These are phyloP conservation scores for Penicillium crustosum DNA, from an alignment of 2,329 filamentous ascomycete species.

Conservation along the genomic window DNA sequence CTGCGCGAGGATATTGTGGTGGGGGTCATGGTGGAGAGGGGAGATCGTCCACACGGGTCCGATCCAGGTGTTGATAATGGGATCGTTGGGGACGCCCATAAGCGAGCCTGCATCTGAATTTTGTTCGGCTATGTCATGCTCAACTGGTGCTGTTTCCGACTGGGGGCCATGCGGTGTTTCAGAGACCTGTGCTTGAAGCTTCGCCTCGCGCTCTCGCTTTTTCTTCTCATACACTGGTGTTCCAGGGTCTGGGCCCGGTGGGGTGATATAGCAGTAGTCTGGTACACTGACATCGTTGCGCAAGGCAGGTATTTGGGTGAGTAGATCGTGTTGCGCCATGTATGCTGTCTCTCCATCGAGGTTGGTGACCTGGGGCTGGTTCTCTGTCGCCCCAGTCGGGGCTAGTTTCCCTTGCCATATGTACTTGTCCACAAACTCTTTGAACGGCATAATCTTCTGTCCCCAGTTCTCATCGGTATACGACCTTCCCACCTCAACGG, in stretches of 20 bases:
- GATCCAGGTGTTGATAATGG: constrained; percentile 87
- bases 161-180: neutral
- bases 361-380: neutral
- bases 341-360: constrained; percentile 61
- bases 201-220: constrained; percentile 23
- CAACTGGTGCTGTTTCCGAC: neutral
- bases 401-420: constrained; percentile 44
- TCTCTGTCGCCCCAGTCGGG: constrained; percentile 2
- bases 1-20: constrained; percentile 89
- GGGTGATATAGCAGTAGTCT: constrained; percentile 77
- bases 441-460: constrained; percentile 75
- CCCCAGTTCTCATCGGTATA: constrained; percentile 86
- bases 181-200: neutral
- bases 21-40: constrained; percentile 88
- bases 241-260: constrained; percentile 56
- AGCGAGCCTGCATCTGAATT: constrained; percentile 12
- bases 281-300: constrained; percentile 74
- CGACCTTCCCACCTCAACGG: constrained; percentile 79
- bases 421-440: constrained; percentile 65
- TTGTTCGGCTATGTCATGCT: constrained; percentile 6
- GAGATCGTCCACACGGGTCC: constrained; percentile 86
- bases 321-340: constrained; percentile 86
- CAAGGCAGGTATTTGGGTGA: constrained; percentile 76
- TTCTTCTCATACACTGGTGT: constrained; percentile 48
- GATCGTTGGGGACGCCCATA: constrained; percentile 44